Base-by-base conservation (phyloP, 371 early-diverging fungal species). In the Mortierella sp. region DNA sequence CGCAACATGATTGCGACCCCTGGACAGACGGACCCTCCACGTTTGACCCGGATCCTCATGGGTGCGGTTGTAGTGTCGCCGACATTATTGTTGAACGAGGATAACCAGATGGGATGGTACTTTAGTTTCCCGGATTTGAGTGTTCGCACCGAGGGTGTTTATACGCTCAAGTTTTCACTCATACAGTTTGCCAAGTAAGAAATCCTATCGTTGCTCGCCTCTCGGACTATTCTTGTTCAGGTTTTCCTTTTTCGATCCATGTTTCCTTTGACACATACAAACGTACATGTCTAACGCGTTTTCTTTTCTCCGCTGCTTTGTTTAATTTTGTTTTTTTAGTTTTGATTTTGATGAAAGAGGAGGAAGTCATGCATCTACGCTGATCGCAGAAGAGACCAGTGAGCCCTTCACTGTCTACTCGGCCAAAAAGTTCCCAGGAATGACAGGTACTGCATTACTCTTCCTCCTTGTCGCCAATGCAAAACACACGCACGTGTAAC, bases 91-190 rank as follows among this genome's bases (percentile, higher is more conserved):
- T 93, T 93, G 72, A 94, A 96, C 78, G 88, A 93, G n/a, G 88
- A 94, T 68, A 93, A 93, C 54, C 91, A 92, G 78, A 93, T 92
- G 60, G 97, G 96, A 2, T 92, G 94, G 68, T 97, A 95, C 81
- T 98, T 98, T 89, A 97, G 96, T 42, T 98, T 97, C 83, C 97
- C 97, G 1, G 97, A 97, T 80, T 89, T 98, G 50, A 94, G 94
- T 34, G 95, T 98, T 73, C 91, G 98, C n/a, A 95, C 96, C 68
- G 97, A 97, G 76, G 98, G 98, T 0, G 87, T 90, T 21, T 98
- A 97, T 78, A 92, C 95, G 0, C 88, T 98, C 63, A 94, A 93
- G 79, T 98, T 98, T 82, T 89, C 92, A 31, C 83, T 95, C 52
- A 83, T 93, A 80, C 90, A 89, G 48, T 80, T 93, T 63, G 89